Percentiles rank a stretch among this genome's conserved stretches.
Conservation (phyloP, 1,284 basidiomycete species). For the Cutaneotrichosporon daszewskae region DNA sequence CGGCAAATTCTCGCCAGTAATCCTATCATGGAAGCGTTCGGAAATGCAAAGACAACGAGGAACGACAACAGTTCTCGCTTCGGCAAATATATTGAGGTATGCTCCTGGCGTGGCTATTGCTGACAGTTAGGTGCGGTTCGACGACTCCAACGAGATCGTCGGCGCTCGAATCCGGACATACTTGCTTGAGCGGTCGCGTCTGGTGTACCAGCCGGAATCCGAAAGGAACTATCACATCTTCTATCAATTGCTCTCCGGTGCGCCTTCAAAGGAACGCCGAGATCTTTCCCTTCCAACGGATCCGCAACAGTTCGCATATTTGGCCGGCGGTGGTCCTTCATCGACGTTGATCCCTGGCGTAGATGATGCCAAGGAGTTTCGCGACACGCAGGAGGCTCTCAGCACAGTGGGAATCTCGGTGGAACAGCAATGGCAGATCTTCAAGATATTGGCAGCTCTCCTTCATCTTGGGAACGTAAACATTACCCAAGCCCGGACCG, state of each 20-base stretch:
- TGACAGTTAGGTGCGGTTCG: constrained; percentile 73
- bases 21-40: constrained; percentile 97
- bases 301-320: constrained; percentile 76
- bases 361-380: constrained; percentile 93
- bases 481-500: constrained; percentile 72
- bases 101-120: constrained; percentile 19
- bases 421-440: constrained; percentile 97
- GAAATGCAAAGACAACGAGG: constrained; percentile 97
- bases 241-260: constrained; percentile 97
- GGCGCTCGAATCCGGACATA: constrained; percentile 97
- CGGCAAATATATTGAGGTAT: constrained; percentile 97
- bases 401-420: constrained; percentile 95
- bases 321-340: constrained; percentile 84
- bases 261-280: constrained; percentile 89
- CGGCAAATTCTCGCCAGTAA: constrained; percentile 97
- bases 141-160: constrained; percentile 90
- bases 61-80: constrained; percentile 99
- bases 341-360: constrained; percentile 85
- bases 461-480: constrained; percentile 96
- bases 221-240: constrained; percentile 99
- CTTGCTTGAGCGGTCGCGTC: constrained; percentile 89
- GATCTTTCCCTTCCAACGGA: constrained; percentile 85
- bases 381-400: constrained; percentile 85
- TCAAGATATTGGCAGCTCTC: constrained; percentile 85
- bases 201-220: constrained; percentile 93